Percentiles rank a stretch among this genome's conserved stretches.
phyloP scores from a whole-genome alignment of 495 filamentous ascomycete species.

The Annulohypoxylon moriforme region DNA sequence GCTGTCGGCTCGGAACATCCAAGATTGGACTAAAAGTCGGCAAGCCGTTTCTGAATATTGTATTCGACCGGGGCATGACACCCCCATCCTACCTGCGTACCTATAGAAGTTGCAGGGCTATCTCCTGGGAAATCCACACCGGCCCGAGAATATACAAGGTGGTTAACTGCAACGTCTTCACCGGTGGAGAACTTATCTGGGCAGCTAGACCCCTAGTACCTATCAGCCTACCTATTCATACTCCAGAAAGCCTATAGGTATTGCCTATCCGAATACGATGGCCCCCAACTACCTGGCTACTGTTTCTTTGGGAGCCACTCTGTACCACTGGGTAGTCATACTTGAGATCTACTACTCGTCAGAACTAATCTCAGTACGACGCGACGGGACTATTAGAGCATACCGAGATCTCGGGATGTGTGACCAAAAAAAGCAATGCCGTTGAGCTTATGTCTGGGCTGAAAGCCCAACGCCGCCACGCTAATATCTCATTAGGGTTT shows the following conservation, averaged over 20 bases:
- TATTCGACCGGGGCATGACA: background rate
- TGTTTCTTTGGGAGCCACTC: background rate
- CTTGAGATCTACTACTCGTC: background rate
- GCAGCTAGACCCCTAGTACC: too few relatives aligned
- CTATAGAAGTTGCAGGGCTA: background rate
- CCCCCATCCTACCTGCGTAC: background rate
- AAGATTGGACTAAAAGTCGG: background rate
- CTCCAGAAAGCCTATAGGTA: background rate
- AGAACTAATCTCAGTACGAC: background rate
- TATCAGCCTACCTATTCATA: too few relatives aligned
- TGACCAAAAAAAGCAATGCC: constrained; percentile 8
- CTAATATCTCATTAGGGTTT: too few relatives aligned
- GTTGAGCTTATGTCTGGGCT: background rate
- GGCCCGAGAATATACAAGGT: background rate
- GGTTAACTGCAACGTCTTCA: background rate
- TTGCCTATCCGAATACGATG: background rate
- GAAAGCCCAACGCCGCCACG: background rate
- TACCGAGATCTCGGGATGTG: constrained; percentile 8
- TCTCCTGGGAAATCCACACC: background rate
- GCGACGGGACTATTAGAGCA: background rate
- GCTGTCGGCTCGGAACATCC: background rate
- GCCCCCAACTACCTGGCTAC: background rate
- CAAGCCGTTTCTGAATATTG: constrained; percentile 4
- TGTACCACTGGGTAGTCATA: background rate
- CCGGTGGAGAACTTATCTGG: background rate